Conservation (phyloP, 2,329 filamentous ascomycete species). For the Blastomyces percursus region DNA sequence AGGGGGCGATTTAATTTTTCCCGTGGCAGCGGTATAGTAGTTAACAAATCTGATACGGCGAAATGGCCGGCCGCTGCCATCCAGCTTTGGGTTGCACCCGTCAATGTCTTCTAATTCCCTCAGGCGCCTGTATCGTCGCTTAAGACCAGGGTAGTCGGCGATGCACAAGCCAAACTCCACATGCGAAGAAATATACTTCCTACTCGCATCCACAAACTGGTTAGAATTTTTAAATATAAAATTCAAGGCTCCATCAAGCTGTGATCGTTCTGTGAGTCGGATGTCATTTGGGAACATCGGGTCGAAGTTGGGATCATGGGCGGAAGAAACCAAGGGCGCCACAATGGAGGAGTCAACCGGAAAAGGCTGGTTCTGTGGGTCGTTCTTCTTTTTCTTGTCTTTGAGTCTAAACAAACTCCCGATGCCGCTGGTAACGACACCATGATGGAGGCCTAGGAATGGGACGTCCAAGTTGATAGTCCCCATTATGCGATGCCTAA, state of each 20-base stretch:
- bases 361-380: constrained; percentile 12
- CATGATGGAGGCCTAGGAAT: constrained; percentile 78
- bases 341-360: constrained; percentile 7
- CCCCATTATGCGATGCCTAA: constrained; percentile 68
- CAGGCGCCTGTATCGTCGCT: constrained; percentile 57
- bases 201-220: constrained; percentile 57
- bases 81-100: constrained; percentile 35
- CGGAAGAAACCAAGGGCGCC: constrained; percentile 15
- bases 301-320: constrained; percentile 56
- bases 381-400: constrained; percentile 18
- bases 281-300: constrained; percentile 66
- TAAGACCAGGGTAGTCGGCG: constrained; percentile 62
- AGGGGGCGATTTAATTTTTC: constrained; percentile 46
- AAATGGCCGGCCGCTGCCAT: constrained; percentile 21
- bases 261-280: constrained; percentile 55
- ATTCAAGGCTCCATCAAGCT: constrained; percentile 52
- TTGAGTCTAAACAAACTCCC: constrained; percentile 58
- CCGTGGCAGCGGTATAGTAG: constrained; percentile 80
- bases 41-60: constrained; percentile 65
- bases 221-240: constrained; percentile 75
- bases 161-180: constrained; percentile 73
- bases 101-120: constrained; percentile 62
- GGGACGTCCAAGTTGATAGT: constrained; percentile 76
- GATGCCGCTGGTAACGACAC: constrained; percentile 71
- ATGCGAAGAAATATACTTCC: constrained; percentile 65